Conservation (phyloP, 345 rosid species). For the Euphorbia peplus region DNA sequence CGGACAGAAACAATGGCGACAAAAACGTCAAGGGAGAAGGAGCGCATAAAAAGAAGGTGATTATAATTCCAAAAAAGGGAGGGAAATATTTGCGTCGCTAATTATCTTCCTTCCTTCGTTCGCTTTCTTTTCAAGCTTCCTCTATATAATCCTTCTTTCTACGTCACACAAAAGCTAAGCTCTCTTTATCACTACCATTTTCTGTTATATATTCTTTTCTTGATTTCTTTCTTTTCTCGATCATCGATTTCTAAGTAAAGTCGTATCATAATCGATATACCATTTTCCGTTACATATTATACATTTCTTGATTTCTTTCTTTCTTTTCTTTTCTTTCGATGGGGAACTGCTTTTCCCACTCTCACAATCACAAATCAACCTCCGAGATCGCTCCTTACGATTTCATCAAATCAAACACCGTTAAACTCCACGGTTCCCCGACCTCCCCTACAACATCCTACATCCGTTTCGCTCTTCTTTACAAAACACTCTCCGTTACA, state of each 20-base stretch:
- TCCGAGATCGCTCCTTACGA: constrained; percentile 54
- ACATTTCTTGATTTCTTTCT: constrained; percentile 16
- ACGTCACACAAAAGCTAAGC: background rate
- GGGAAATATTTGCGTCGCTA: background rate
- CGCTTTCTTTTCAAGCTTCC: background rate
- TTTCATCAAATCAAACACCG: constrained; percentile 32
- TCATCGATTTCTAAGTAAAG: too few relatives aligned
- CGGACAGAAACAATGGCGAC: constrained; percentile 13
- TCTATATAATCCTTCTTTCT: background rate
- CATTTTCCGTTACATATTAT: too few relatives aligned
- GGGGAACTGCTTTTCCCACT: constrained; percentile 45
- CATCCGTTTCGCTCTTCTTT: constrained; percentile 53
- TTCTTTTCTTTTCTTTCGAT: constrained; percentile 16
- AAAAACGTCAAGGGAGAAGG: background rate
- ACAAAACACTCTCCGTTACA: constrained; percentile 42
- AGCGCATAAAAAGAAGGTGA: background rate
- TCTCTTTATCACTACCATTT: constrained; percentile 4
- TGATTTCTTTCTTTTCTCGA: constrained; percentile 9
- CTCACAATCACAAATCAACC: constrained; percentile 39
- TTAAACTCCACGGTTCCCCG: constrained; percentile 36
- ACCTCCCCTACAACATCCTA: constrained; percentile 28
- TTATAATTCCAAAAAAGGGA: background rate
- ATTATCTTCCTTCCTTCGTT: background rate
- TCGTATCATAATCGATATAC: too few relatives aligned
- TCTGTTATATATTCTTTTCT: background rate